A percentile compares a stretch with the other conserved stretches of the same genome.
Conservation (phyloP, 2,329 filamentous ascomycete species). For the Aspergillus fumigatiaffinis region DNA sequence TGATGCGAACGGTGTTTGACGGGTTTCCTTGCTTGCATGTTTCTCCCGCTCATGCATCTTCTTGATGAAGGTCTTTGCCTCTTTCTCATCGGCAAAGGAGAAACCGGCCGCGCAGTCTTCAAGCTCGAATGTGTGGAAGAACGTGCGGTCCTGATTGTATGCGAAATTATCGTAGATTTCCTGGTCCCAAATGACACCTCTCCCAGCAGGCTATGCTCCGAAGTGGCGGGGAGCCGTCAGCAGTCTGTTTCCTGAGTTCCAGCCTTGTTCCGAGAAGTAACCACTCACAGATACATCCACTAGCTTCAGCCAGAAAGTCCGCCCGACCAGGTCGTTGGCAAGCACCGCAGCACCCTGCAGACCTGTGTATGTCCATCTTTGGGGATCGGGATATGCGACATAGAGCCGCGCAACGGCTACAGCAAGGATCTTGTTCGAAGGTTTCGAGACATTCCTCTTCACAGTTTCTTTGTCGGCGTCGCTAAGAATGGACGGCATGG, state of each 20-base stretch:
- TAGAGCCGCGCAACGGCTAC: conserved; percentile 92
- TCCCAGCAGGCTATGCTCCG: conserved; percentile 61
- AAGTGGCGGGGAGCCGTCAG: conserved; percentile 6
- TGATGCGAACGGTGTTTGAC: conserved; percentile 66
- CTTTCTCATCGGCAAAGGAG: conserved; percentile 94
- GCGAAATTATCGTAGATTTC: conserved; percentile 93
- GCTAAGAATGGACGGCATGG: conserved; percentile 65
- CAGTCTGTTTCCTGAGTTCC: conserved; percentile 2
- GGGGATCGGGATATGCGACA: conserved; percentile 79
- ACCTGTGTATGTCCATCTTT: conserved; percentile 90
- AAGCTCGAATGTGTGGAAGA: conserved; percentile 96
- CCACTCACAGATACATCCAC: conserved; percentile 85
- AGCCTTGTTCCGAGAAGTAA: conserved; percentile 1
- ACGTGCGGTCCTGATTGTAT: conserved; percentile 95
- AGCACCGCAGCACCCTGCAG: conserved; percentile 88
- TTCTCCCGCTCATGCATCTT: conserved; percentile 96
- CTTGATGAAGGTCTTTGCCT: conserved; percentile 94
- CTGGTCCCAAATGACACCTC: conserved; percentile 93
- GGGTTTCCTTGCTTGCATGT: conserved; percentile 86
- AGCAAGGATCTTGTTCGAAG: conserved; percentile 94
- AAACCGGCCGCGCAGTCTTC: conserved; percentile 87
- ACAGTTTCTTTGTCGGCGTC: conserved; percentile 96
- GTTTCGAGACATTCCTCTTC: conserved; percentile 88
- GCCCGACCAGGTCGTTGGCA: conserved; percentile 87
- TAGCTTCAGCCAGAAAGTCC: conserved; percentile 96